phyloP scores from a whole-genome alignment of 2,329 filamentous ascomycete species.

The Mycosphaerelloides madeirae region DNA sequence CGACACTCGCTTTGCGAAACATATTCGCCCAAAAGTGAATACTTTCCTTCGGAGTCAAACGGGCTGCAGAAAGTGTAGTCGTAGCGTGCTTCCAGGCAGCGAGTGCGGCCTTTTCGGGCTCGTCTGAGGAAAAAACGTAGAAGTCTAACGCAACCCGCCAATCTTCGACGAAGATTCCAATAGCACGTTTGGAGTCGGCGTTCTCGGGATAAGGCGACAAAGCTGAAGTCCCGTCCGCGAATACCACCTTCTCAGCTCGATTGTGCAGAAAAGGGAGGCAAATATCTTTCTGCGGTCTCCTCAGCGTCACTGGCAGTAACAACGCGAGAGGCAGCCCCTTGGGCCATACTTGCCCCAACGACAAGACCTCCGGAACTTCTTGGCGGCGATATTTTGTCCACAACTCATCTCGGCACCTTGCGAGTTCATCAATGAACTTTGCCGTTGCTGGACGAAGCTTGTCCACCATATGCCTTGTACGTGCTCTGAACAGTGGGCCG shows the following conservation, averaged over 20 bases:
- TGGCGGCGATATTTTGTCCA: slow-evolving; percentile 28
- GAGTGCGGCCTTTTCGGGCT: slow-evolving; percentile 11
- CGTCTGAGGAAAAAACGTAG: slow-evolving; percentile 16
- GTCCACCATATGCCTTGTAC: background rate
- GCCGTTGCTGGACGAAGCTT: slow-evolving; percentile 22
- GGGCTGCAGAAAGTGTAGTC: slow-evolving; percentile 23
- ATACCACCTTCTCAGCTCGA: slow-evolving; percentile 14
- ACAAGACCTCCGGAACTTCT: too few species aligned
- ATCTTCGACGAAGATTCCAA: slow-evolving; percentile 34
- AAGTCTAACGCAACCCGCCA: slow-evolving; percentile 29
- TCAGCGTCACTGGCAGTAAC: too few species aligned
- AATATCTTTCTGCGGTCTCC: too few species aligned
- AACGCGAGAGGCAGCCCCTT: too few species aligned
- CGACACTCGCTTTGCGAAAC: slow-evolving; percentile 5
- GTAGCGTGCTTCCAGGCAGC: slow-evolving; percentile 30
- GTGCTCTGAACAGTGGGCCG: background rate
- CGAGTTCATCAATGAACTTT: slow-evolving; percentile 35
- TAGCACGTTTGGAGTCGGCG: slow-evolving; percentile 24
- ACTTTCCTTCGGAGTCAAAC: slow-evolving; percentile 31
- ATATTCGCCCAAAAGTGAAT: slow-evolving; percentile 27
- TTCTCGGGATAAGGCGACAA: slow-evolving; percentile 21
- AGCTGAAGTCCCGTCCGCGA: slow-evolving; percentile 8
- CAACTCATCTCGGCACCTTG: slow-evolving; percentile 29
- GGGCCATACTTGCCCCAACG: too few species aligned
- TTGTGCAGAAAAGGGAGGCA: slow-evolving; percentile 9